Percentiles rank a stretch among this genome's conserved stretches.
phyloP scores from a whole-genome alignment of 2,329 filamentous ascomycete genomes.

The Botrytis sinoallii region DNA sequence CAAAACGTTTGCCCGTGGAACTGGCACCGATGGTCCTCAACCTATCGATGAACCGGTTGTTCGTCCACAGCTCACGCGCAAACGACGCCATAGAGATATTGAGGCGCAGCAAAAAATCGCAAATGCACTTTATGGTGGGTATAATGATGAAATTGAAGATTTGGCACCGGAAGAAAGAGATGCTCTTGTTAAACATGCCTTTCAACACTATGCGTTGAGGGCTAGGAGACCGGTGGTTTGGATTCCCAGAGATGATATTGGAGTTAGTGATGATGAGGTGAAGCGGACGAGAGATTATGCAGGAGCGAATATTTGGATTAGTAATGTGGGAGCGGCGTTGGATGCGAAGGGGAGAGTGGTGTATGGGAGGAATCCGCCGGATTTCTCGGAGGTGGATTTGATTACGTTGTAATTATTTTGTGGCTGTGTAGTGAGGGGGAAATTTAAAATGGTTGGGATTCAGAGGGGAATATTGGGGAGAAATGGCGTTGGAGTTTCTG shows the following conservation, averaged over 20 bases:
- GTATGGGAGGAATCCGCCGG: constrained; percentile 80
- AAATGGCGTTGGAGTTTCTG: neutral
- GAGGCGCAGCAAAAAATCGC: constrained; percentile 71
- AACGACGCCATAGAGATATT: constrained; percentile 57
- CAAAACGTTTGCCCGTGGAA: constrained; percentile 47
- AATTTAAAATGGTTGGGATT: neutral
- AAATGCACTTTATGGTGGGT: constrained; percentile 79
- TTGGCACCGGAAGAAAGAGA: constrained; percentile 87
- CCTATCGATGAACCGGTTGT: constrained; percentile 32
- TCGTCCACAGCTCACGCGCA: constrained; percentile 26
- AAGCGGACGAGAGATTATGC: constrained; percentile 66
- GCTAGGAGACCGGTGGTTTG: constrained; percentile 84
- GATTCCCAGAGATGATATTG: constrained; percentile 88
- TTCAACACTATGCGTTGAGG: constrained; percentile 84
- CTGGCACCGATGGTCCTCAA: constrained; percentile 42
- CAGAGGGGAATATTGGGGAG: neutral
- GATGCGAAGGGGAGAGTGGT: constrained; percentile 80
- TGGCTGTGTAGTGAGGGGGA: neutral
- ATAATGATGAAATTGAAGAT: constrained; percentile 92
- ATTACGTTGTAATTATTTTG: constrained; percentile 64
- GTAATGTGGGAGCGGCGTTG: constrained; percentile 85
- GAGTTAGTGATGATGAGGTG: constrained; percentile 90
- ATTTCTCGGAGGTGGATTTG: constrained; percentile 84
- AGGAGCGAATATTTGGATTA: constrained; percentile 72
- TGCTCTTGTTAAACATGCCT: constrained; percentile 78